These are phyloP conservation scores for Ceratopteris richardii DNA, from an alignment of 75 land plant species.

Conservation along the genomic window DNA sequence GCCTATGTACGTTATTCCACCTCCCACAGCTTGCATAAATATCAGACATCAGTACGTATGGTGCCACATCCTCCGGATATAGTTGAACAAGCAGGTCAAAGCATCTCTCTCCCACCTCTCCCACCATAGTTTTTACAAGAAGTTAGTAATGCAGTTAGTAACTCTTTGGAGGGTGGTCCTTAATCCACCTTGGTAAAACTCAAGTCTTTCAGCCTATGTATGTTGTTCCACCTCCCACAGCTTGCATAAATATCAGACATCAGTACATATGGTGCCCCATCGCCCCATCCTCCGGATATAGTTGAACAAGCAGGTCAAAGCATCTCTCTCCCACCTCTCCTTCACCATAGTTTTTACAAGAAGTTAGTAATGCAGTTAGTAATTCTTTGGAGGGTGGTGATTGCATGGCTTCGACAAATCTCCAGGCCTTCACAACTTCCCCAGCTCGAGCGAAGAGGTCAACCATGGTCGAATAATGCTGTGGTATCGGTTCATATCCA, in stretches of 20 bases:
- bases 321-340: conserved; percentile 15
- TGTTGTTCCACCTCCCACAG: neutral
- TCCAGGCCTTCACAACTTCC: conserved; percentile 3
- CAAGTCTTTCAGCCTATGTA: no score
- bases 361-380: conserved; percentile 8
- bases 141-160: conserved; percentile 9
- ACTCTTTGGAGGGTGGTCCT: no score
- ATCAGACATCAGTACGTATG: neutral
- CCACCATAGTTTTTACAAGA: conserved; percentile 14
- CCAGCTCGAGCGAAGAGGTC: conserved; percentile 18
- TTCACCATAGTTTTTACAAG: conserved; percentile 11
- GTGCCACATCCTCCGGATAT: neutral
- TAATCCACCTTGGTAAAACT: conserved; percentile 8
- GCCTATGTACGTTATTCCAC: neutral
- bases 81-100: conserved; percentile 3
- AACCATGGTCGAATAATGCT: conserved; percentile 10
- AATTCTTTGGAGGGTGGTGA: conserved; percentile 10
- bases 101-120: conserved; percentile 14
- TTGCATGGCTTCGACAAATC: conserved; percentile 16
- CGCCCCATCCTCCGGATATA: conserved; percentile 2
- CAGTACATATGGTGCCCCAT: neutral
- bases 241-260: conserved; percentile 5
- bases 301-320: conserved; percentile 3
- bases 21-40: conserved; percentile 2
- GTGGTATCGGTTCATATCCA: neutral